Evolutionary conservation across 2,329 filamentous ascomycete species (phyloP), one percentile per base, ranked within the genome.

Genomic region (Sporothrix euskadiensis): DNA sequence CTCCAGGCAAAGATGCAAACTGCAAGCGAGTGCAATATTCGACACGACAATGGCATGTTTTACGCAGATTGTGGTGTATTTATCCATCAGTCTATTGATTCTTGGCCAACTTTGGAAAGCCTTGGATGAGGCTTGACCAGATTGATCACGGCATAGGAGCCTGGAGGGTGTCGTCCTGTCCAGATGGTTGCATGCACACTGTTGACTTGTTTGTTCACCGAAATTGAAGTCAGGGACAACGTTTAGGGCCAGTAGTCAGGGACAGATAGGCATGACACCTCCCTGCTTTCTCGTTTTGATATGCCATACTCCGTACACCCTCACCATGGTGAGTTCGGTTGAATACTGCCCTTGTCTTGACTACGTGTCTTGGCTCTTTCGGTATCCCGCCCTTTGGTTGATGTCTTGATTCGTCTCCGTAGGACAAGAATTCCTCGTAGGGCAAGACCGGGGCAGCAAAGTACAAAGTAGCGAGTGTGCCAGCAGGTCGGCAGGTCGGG

Each of bases 341-440:
- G 26, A 2, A 26, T 26, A 26, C 26, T 26, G 26, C 26, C 26
- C 26, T 26, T 54, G n/a, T 26, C n/a, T 26, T 9, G 9, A 26
- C 19, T 54, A 54, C n/a, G 8, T 26, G 52, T 54, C 19, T 54
- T 22, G 16, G 19, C 49, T 54, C 26, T 22, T 41, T 41, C 39
- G 47, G 47, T 12, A 16, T 54, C 49, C 49, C 22, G 16, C 5
- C 22, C 52, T 54, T 7, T 56, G 22, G 8, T 26, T 56, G 41
- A 54, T 59, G 56, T 35, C 30, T 59, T 35, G 16, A 59, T 57
- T 57, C 16, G 56, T 35, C 56, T 59, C 56, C 56, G 30, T 59
- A 30, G 56, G 56, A 35, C 30, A 59, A 59, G 56, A 14, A 59
- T 39, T 59, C 56, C 56, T 59, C 56, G n/a, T 35, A 59, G 30